These are phyloP conservation scores for Colletotrichum tropicale DNA, from an alignment of 2,329 filamentous ascomycete species.

Conservation along the genomic window DNA sequence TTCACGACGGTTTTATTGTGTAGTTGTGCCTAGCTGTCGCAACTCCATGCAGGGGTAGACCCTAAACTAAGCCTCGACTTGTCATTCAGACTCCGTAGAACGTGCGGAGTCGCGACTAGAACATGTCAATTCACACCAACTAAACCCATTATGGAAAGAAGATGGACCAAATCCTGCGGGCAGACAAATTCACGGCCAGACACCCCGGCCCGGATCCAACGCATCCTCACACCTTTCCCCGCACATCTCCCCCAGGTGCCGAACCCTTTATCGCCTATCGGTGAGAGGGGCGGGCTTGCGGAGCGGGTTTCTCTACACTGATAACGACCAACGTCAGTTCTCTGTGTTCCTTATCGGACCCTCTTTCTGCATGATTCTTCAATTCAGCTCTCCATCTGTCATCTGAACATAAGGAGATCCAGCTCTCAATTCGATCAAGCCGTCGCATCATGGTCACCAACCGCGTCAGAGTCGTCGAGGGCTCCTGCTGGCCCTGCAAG, in stretches of 20 bases:
- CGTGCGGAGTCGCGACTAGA: not conserved
- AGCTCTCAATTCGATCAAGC: not conserved
- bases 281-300: not conserved
- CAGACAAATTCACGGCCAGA: not conserved
- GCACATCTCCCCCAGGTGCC: not conserved
- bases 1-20: not conserved
- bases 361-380: not conserved
- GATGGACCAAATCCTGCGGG: not conserved
- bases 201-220: not conserved
- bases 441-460: not conserved
- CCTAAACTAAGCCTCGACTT: not conserved
- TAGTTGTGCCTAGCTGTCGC: not conserved
- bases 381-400: not conserved
- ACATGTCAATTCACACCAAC: not conserved
- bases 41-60: not conserved
- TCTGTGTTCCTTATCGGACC: not conserved
- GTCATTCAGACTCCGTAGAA: not conserved
- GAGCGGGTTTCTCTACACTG: not conserved
- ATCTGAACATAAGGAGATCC: not conserved
- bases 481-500: constrained; percentile 44
- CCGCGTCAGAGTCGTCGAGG: constrained; percentile 21
- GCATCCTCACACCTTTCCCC: not conserved
- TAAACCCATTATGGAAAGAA: not conserved
- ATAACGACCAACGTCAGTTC: not conserved
- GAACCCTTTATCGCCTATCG: not conserved